Conservation (phyloP, 345 rosid genomes). For the Eutrema heterophyllum region DNA sequence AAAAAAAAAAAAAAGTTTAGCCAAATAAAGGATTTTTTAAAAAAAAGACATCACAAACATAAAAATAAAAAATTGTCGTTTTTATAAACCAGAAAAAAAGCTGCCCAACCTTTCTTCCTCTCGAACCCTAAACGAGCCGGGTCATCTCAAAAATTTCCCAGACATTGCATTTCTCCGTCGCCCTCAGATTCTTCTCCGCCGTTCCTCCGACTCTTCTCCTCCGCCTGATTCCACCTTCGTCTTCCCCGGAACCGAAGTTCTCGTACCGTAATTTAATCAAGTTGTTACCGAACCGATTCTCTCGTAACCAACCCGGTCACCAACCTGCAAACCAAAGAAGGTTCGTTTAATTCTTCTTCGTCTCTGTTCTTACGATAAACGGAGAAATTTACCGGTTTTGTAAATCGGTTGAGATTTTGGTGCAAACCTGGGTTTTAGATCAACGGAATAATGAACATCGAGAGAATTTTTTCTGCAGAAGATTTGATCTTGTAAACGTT, state of each 20-base stretch:
- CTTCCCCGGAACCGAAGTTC: conserved; percentile 29
- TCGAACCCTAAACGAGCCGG: conserved; percentile 37
- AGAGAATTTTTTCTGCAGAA: background rate
- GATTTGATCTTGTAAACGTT: background rate
- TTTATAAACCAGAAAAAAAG: conserved; percentile 33
- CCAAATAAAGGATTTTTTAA: background rate
- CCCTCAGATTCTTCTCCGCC: background rate
- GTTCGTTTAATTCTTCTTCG: background rate
- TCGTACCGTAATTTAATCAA: conserved; percentile 21
- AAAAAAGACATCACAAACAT: background rate
- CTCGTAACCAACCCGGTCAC: conserved; percentile 35
- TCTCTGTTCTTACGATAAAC: background rate
- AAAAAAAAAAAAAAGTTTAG: conserved; percentile 5
- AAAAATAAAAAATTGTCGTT: background rate
- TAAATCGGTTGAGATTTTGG: background rate
- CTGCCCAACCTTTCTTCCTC: conserved; percentile 22
- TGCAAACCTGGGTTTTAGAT: background rate
- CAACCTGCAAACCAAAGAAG: conserved; percentile 25
- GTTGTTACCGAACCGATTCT: conserved; percentile 27
- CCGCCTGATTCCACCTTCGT: conserved; percentile 18
- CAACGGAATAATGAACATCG: background rate
- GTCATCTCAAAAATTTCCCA: conserved; percentile 10
- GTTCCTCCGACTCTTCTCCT: background rate
- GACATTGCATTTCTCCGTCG: conserved; percentile 22
- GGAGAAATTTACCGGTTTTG: conserved; percentile 13